Percentiles rank a stretch among this genome's conserved stretches.
Conservation (phyloP, 495 filamentous ascomycete species). For the Xanthoparmelia taractica region DNA sequence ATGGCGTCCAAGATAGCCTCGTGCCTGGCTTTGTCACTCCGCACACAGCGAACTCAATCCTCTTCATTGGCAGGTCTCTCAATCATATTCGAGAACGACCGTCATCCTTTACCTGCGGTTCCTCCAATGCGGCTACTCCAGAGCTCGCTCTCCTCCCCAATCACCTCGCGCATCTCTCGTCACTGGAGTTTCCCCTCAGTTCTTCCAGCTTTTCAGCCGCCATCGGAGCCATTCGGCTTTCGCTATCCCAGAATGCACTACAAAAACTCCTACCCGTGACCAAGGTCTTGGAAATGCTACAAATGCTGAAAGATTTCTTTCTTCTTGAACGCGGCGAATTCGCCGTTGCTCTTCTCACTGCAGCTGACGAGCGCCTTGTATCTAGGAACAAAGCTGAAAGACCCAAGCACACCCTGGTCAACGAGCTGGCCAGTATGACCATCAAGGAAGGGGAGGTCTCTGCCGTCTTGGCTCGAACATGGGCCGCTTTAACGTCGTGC, state of each 20-base stretch:
- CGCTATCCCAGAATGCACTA: slow-evolving; percentile 70
- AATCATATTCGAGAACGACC: slow-evolving; percentile 62
- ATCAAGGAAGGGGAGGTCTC: slow-evolving; percentile 84
- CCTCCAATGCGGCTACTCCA: slow-evolving; percentile 36
- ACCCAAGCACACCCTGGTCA: slow-evolving; percentile 25
- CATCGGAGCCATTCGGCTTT: slow-evolving; percentile 68
- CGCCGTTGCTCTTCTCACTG: slow-evolving; percentile 70
- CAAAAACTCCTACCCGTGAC: slow-evolving; percentile 70
- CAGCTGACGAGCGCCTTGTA: slow-evolving; percentile 70
- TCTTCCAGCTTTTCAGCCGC: slow-evolving; percentile 58
- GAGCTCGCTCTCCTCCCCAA: slow-evolving; percentile 59
- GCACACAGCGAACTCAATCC: slow-evolving; percentile 68
- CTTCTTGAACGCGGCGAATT: slow-evolving; percentile 86
- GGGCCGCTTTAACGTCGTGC: slow-evolving; percentile 65
- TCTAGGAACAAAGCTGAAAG: slow-evolving; percentile 35
- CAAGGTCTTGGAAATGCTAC: slow-evolving; percentile 67
- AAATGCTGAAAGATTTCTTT: slow-evolving; percentile 76
- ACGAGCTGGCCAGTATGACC: slow-evolving; percentile 47
- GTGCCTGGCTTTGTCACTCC: slow-evolving; percentile 72
- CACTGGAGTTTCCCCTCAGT: slow-evolving; percentile 64
- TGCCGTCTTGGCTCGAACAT: slow-evolving; percentile 63
- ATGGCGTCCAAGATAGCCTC: slow-evolving; percentile 46
- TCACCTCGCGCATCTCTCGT: slow-evolving; percentile 67
- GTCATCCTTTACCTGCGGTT: slow-evolving; percentile 29
- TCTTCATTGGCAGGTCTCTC: slow-evolving; percentile 85